A percentile compares a stretch with the other conserved stretches of the same genome.
These are phyloP conservation scores for Diaporthe citrichinensis DNA, from an alignment of 2,329 filamentous ascomycete genomes.

Conservation along the genomic window DNA sequence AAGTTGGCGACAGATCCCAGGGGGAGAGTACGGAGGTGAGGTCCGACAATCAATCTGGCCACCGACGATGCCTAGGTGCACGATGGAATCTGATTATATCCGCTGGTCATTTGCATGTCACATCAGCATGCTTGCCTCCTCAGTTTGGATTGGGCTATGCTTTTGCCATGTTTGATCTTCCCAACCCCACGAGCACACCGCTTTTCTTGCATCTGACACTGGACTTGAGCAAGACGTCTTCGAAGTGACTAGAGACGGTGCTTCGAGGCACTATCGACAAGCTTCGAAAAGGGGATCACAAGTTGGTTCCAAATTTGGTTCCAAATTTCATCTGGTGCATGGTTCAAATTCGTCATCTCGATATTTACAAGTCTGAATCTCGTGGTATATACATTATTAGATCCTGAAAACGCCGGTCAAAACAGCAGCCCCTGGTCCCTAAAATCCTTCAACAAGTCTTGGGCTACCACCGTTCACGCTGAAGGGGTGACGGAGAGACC, in stretches of 20 bases:
- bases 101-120: neutral
- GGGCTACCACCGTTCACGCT: neutral
- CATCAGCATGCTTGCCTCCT: neutral
- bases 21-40: neutral
- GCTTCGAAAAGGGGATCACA: neutral
- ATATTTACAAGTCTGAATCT: conserved; percentile 21
- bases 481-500: conserved; percentile 15
- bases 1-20: neutral
- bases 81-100: neutral
- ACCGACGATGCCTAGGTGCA: neutral
- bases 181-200: neutral
- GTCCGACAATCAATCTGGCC: neutral
- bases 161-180: neutral
- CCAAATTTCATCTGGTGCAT: neutral
- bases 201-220: neutral
- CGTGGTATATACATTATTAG: conserved; percentile 6
- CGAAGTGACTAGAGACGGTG: too few relatives aligned
- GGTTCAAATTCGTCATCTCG: conserved; percentile 9
- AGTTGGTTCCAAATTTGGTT: neutral
- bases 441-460: neutral
- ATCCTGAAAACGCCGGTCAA: conserved; percentile 15
- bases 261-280: neutral
- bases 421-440: neutral
- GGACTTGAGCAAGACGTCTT: neutral
- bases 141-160: neutral